Percentiles rank a stretch among this genome's conserved stretches.
Conservation (phyloP, 345 rosid genomes). For the Linum tenue region DNA sequence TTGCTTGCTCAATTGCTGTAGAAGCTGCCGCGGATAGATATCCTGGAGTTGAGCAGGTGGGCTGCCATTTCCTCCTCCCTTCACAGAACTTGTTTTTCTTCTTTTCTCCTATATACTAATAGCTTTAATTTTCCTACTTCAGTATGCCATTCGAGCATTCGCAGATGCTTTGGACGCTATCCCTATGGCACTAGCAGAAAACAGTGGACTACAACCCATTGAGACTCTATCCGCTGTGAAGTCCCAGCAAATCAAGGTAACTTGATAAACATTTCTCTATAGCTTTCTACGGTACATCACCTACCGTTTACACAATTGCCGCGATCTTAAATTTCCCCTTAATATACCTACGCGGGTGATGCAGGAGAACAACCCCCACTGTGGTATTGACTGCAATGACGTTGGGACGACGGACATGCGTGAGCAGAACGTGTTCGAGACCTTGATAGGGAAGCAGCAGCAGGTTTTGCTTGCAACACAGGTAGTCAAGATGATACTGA, state of each 20-base stretch:
- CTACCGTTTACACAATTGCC: no score
- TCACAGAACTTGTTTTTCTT: neutral
- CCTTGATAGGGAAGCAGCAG: constrained; percentile 91
- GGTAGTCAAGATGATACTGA: constrained; percentile 94
- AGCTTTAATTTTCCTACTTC: constrained; percentile 14
- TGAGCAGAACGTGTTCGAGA: constrained; percentile 83
- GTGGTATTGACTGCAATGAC: constrained; percentile 90
- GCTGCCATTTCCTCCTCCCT: neutral
- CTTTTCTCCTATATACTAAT: neutral
- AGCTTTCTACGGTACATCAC: neutral
- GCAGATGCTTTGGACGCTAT: constrained; percentile 86
- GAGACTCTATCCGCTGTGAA: constrained; percentile 92
- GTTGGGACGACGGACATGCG: constrained; percentile 93
- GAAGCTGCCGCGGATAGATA: constrained; percentile 84
- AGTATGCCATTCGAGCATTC: constrained; percentile 91
- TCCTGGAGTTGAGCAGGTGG: constrained; percentile 95
- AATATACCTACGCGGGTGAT: neutral
- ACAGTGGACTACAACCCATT: constrained; percentile 91
- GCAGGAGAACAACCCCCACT: constrained; percentile 78
- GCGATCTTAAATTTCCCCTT: no score
- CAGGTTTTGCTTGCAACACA: constrained; percentile 96
- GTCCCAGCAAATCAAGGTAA: constrained; percentile 85
- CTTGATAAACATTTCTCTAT: neutral
- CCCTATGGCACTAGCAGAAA: constrained; percentile 97
- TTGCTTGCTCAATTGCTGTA: constrained; percentile 83